phyloP scores from a whole-genome alignment of 352 stramenopile species.

The Phytophthora cryptogea region DNA sequence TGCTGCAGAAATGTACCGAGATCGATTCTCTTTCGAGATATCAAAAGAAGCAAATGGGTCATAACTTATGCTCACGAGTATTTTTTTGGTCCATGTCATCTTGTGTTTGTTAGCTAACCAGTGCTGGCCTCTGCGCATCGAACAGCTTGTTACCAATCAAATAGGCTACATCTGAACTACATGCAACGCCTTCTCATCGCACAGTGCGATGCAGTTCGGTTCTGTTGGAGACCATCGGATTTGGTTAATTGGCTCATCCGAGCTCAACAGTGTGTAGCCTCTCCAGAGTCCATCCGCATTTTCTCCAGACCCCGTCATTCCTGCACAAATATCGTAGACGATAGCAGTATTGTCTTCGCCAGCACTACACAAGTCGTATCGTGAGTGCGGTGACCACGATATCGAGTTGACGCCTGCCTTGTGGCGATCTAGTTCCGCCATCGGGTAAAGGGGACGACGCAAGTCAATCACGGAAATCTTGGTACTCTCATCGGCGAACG shows the following conservation, averaged over 20 bases:
- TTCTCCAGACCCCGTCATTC: slow-evolving; percentile 35
- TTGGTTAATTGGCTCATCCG: slow-evolving; percentile 77
- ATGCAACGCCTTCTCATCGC: slow-evolving; percentile 95
- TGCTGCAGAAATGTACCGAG: neutral
- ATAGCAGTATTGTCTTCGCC: slow-evolving; percentile 95
- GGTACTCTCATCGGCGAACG: slow-evolving; percentile 91
- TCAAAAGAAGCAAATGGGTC: neutral
- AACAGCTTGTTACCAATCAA: neutral
- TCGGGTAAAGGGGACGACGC: slow-evolving; percentile 88
- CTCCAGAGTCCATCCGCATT: slow-evolving; percentile 34
- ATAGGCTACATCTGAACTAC: slow-evolving; percentile 82
- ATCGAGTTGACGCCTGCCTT: slow-evolving; percentile 94
- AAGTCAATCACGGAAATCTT: slow-evolving; percentile 97
- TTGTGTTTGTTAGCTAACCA: no score
- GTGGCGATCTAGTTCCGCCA: slow-evolving; percentile 94
- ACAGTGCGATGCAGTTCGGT: slow-evolving; percentile 96
- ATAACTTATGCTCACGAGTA: neutral
- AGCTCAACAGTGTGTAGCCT: slow-evolving; percentile 63
- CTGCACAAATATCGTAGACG: slow-evolving; percentile 93
- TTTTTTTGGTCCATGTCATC: no score
- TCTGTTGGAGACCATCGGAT: slow-evolving; percentile 93
- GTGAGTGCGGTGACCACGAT: slow-evolving; percentile 94
- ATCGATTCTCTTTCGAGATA: neutral
- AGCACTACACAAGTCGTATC: slow-evolving; percentile 95
- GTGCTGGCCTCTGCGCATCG: no score